Evolutionary conservation across 2,329 filamentous ascomycete species (phyloP).

Genomic region (Pseudogymnoascus sp.): DNA sequence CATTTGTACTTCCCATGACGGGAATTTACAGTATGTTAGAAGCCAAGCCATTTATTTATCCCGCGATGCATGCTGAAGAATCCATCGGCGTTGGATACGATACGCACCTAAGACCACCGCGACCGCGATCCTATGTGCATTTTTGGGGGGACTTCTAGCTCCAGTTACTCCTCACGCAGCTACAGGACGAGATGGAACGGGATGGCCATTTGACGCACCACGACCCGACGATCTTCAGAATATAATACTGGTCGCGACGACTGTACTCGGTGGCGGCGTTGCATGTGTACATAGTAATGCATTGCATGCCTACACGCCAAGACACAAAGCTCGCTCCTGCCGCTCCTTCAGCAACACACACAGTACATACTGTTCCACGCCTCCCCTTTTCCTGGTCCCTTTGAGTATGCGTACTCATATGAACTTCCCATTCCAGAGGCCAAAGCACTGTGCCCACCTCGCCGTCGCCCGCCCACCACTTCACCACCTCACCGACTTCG

Average conservation of each 20-base stretch:
- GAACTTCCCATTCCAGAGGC: neutral
- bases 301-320: neutral
- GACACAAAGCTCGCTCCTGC: neutral
- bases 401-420: neutral
- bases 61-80: no score
- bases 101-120: no score
- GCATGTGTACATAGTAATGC: neutral
- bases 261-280: neutral
- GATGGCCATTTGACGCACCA: neutral
- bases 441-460: constrained; percentile 9
- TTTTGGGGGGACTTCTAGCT: neutral
- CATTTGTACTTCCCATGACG: no score
- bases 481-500: neutral
- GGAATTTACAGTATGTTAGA: no score
- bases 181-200: neutral
- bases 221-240: neutral
- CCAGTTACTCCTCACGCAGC: neutral
- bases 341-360: neutral
- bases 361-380: neutral
- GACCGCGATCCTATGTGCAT: neutral
- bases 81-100: no score
- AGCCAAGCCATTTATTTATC: no score
- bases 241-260: neutral
- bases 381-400: neutral
- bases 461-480: constrained; percentile 13